These are phyloP conservation scores for Tripterygium wilfordii DNA, from an alignment of 177 flowering plant species.

Conservation along the genomic window DNA sequence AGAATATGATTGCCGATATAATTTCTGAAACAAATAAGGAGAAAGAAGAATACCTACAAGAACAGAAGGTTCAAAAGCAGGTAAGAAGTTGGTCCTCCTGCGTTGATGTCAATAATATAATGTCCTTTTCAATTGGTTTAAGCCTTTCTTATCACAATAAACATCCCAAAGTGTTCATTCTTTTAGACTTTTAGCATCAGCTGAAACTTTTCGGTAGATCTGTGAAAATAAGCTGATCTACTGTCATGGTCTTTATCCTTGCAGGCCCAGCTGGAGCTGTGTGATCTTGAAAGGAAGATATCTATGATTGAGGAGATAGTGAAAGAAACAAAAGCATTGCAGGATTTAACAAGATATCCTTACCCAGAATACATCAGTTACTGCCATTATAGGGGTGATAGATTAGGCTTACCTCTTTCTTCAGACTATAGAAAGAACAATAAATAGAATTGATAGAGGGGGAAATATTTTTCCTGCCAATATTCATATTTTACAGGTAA, in stretches of 20 bases:
- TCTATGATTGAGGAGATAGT: slow-evolving; percentile 39
- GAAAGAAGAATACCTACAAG: slow-evolving; percentile 41
- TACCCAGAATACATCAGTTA: slow-evolving; percentile 5
- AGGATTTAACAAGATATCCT: slow-evolving; percentile 67
- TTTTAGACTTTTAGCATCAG: background rate
- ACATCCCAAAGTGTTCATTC: too few species aligned
- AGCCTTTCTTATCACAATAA: too few species aligned
- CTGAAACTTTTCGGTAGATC: background rate
- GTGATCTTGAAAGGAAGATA: slow-evolving; percentile 37
- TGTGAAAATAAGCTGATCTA: background rate
- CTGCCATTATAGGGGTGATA: background rate
- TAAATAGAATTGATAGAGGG: too few species aligned
- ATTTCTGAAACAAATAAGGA: slow-evolving; percentile 27
- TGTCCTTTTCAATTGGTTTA: background rate
- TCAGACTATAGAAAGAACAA: background rate
- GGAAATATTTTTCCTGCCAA: too few species aligned
- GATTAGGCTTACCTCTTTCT: background rate
- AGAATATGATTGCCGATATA: slow-evolving; percentile 31
- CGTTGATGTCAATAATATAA: background rate
- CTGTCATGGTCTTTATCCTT: background rate
- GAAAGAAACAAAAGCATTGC: slow-evolving; percentile 47
- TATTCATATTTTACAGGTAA: too few species aligned
- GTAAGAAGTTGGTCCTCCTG: slow-evolving; percentile 22
- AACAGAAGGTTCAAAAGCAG: slow-evolving; percentile 38
- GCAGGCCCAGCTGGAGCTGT: slow-evolving; percentile 49